Base-by-base conservation (phyloP, 2,329 filamentous ascomycete genomes). In the Sphaerulina musiva region DNA sequence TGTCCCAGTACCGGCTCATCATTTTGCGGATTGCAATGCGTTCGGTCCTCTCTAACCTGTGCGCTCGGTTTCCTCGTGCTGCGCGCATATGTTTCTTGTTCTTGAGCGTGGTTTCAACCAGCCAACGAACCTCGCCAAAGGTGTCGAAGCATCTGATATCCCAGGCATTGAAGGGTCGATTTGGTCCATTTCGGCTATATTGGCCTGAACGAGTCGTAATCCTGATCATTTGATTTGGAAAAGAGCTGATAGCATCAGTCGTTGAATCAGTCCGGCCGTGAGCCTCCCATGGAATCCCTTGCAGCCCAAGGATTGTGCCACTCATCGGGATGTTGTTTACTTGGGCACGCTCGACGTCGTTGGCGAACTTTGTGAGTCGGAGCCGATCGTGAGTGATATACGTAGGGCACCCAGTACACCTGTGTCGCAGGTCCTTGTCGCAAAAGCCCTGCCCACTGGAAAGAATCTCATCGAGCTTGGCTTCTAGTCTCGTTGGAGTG, bases 1-100 rank as follows among this genome's bases (percentile, higher is more conserved):
- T 88, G 20, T 81, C 77, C 83, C 84, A 86, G 64, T 88, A 89
- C 2, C 80, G 74, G 20, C 77, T 78, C 82, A 89, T 85, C 81
- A 86, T 85, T 66, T 80, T 82, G 11, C 84, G 78, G 3, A 83
- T 72, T 0, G 76, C 73, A 4, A 81, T 59, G 3, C 59, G 56
- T 53, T 69, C 66, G 1, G 38, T 31, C 3, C 58, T 51, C 3
- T 48, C 45, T 53, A 64, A 32, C 2, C 17, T 55, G 23, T 42
- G 17, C 34, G 57, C 48, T 12, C 9, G 20, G 12, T 50, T 54
- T 9, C 51, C 46, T 2, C 62, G 62, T 1, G 77, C 73, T n/a
- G 62, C 61, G 38, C 69, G 70, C 32, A 83, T 58, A 5, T 71
- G 56, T 0, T 49, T 49, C 10, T 56, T 65, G 48, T 77, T 69